These are phyloP conservation scores for Trametes sanguinea DNA, from an alignment of 768 basidiomycete species.

Conservation along the genomic window DNA sequence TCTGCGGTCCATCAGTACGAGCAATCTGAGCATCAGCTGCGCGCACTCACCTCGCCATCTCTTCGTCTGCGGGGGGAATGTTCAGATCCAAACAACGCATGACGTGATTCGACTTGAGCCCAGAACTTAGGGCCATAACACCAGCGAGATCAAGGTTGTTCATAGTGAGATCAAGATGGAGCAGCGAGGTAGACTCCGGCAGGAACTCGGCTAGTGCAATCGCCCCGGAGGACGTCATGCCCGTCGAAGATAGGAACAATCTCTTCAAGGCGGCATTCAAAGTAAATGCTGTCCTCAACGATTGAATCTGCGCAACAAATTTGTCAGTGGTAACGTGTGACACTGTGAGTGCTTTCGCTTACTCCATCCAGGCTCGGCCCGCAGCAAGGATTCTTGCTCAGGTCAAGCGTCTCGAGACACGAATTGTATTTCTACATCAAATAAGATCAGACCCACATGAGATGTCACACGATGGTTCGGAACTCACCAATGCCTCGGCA, in stretches of 20 bases:
- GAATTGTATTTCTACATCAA: constrained; percentile 85
- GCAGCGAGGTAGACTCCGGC: constrained; percentile 81
- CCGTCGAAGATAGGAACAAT: constrained; percentile 85
- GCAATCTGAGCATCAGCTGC: background rate
- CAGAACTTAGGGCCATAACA: constrained; percentile 87
- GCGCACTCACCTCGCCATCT: constrained; percentile 61
- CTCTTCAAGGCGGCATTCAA: constrained; percentile 90
- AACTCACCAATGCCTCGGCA: constrained; percentile 84
- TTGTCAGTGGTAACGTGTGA: background rate
- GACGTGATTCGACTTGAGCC: constrained; percentile 79
- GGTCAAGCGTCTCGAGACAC: constrained; percentile 88
- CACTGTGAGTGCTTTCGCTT: constrained; percentile 27
- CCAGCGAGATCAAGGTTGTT: constrained; percentile 87
- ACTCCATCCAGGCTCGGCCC: constrained; percentile 92
- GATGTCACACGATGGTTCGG: too few species aligned
- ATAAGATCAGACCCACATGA: too few species aligned
- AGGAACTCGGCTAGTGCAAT: constrained; percentile 97
- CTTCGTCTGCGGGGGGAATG: constrained; percentile 83
- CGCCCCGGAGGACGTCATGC: constrained; percentile 78
- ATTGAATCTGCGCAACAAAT: constrained; percentile 62
- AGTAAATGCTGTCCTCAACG: constrained; percentile 90
- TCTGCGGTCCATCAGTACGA: constrained; percentile 33
- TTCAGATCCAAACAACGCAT: constrained; percentile 94
- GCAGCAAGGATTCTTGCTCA: constrained; percentile 92
- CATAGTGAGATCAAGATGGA: constrained; percentile 89